A percentile compares a stretch with the other conserved stretches of the same genome.
Conservation (phyloP, 768 basidiomycete genomes). For the Leccinum sublutescens region DNA sequence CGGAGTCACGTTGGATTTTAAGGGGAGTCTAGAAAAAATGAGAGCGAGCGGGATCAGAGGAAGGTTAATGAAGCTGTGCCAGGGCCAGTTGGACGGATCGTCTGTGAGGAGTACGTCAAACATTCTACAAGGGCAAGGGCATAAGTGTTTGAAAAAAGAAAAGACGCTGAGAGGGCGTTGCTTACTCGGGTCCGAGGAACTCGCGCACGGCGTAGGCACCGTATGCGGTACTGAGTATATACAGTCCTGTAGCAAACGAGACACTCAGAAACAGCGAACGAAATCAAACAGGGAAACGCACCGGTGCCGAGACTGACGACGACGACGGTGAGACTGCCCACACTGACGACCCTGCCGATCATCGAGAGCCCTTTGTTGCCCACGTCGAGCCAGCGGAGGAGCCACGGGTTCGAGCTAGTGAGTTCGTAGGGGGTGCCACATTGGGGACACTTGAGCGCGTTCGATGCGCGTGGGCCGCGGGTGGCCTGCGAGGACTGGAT, state of each 20-base stretch:
- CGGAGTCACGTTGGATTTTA: constrained; percentile 28
- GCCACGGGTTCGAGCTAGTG: constrained; percentile 57
- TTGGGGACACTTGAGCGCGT: constrained; percentile 80
- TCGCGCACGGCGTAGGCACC: constrained; percentile 69
- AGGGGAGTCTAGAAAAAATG: constrained; percentile 56
- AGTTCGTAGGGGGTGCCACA: constrained; percentile 67
- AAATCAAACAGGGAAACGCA: constrained; percentile 32
- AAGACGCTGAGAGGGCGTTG: constrained; percentile 1
- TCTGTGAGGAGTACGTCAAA: constrained; percentile 63
- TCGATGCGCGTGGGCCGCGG: constrained; percentile 43
- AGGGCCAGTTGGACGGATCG: constrained; percentile 72
- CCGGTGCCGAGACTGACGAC: constrained; percentile 60
- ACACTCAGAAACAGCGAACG: neutral
- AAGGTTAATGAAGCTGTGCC: constrained; percentile 72
- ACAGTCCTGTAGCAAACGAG: constrained; percentile 36
- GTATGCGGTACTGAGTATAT: constrained; percentile 57
- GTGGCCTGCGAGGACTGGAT: constrained; percentile 68
- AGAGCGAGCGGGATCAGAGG: constrained; percentile 69
- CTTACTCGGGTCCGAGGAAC: constrained; percentile 68
- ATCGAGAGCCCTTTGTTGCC: constrained; percentile 51
- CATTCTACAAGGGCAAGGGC: constrained; percentile 40
- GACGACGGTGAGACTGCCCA: constrained; percentile 48
- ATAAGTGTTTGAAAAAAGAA: neutral
- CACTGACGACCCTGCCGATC: constrained; percentile 51
- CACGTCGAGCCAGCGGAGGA: constrained; percentile 49